Conservation (phyloP, 306 rosid species). For the Cicer chorassanicum region DNA sequence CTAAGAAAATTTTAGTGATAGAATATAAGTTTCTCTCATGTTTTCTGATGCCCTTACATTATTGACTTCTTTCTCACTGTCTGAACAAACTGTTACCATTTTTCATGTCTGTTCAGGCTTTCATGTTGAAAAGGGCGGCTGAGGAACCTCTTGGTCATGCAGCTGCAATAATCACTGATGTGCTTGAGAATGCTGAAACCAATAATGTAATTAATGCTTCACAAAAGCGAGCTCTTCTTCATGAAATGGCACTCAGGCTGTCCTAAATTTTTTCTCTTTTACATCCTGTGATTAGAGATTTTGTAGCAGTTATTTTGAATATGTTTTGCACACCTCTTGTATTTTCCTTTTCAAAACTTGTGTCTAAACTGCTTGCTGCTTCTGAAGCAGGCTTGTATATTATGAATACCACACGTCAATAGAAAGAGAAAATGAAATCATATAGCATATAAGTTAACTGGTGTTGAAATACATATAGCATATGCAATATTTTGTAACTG, state of each 20-base stretch:
- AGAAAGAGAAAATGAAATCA: constrained; percentile 56
- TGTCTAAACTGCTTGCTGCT: constrained; percentile 48
- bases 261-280: constrained; percentile 52
- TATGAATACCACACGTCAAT: constrained; percentile 56
- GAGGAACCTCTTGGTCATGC: constrained; percentile 99
- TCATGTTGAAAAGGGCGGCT: constrained; percentile 87
- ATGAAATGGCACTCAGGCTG: constrained; percentile 93
- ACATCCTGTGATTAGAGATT: constrained; percentile 47
- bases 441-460: constrained; percentile 13
- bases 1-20: neutral
- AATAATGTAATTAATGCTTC: constrained; percentile 81
- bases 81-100: constrained; percentile 3
- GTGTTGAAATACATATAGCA: constrained; percentile 24
- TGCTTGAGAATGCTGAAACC: constrained; percentile 93
- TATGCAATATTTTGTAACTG: constrained; percentile 12
- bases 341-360: constrained; percentile 45
- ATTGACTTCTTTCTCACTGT: constrained; percentile 20
- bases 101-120: constrained; percentile 67
- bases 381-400: constrained; percentile 69
- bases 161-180: constrained; percentile 91
- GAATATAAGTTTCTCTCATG: neutral
- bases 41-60: constrained; percentile 19
- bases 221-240: constrained; percentile 94
- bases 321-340: constrained; percentile 43
- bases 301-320: constrained; percentile 49